These are phyloP conservation scores for Pezicula radicicola DNA, from an alignment of 2,329 filamentous ascomycete genomes.

Conservation along the genomic window DNA sequence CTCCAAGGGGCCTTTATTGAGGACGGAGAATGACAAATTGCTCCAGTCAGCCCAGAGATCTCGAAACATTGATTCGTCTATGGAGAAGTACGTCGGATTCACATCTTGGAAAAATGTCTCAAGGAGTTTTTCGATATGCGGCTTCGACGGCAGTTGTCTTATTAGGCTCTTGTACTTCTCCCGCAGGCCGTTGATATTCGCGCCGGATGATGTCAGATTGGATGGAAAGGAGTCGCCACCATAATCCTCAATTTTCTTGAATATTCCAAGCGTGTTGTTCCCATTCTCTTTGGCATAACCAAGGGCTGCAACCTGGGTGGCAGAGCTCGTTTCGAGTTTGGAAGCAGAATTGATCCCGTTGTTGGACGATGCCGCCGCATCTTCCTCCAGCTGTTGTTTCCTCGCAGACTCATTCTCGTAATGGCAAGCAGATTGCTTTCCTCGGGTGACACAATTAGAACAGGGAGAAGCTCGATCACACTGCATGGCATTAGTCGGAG, in stretches of 20 bases:
- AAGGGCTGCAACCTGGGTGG: conserved; percentile 33
- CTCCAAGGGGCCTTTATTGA: conserved; percentile 47
- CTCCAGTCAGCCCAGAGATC: conserved; percentile 53
- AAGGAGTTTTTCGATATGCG: conserved; percentile 52
- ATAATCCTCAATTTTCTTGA: conserved; percentile 50
- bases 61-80: conserved; percentile 52
- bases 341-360: conserved; percentile 11
- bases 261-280: conserved; percentile 51
- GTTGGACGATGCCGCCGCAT: conserved; percentile 10
- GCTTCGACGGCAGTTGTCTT: conserved; percentile 52
- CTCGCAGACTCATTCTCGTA: conserved; percentile 45
- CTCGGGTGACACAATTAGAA: conserved; percentile 55
- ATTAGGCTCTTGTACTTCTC: conserved; percentile 58
- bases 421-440: conserved; percentile 51
- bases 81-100: conserved; percentile 55
- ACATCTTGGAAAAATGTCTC: conserved; percentile 53
- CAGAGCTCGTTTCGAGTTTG: conserved; percentile 20
- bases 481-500: conserved; percentile 29
- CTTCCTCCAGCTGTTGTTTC: conserved; percentile 26
- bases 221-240: conserved; percentile 28
- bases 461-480: conserved; percentile 60
- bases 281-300: conserved; percentile 49
- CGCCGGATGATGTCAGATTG: conserved; percentile 17
- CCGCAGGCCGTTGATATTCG: conserved; percentile 38
- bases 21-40: conserved; percentile 46